phyloP scores from a whole-genome alignment of 441 rosid species.

The Populus hybrid region DNA sequence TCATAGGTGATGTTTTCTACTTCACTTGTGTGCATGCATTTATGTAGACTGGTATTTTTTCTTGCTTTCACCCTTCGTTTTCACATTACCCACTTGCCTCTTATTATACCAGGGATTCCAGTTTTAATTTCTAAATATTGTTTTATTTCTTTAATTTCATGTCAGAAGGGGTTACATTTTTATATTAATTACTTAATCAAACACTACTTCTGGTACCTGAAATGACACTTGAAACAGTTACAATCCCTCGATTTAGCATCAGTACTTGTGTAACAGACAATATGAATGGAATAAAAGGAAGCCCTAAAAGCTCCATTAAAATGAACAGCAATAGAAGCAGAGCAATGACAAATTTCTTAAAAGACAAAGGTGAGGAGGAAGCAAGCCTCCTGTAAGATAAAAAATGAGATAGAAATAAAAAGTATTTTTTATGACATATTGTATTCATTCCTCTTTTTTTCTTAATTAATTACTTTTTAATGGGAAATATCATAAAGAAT shows the following conservation, averaged over 20 bases:
- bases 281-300: neutral
- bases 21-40: neutral
- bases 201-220: neutral
- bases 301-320: neutral
- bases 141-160: neutral
- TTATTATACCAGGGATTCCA: neutral
- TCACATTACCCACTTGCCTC: neutral
- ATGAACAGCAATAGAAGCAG: neutral
- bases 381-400: neutral
- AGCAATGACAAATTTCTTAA: neutral
- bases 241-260: neutral
- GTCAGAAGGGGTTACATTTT: neutral
- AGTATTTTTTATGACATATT: neutral
- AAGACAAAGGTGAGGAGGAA: neutral
- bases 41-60: neutral
- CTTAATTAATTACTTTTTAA: no score
- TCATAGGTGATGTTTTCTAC: slow-evolving; percentile 57
- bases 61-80: neutral
- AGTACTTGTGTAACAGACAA: neutral
- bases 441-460: neutral
- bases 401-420: neutral
- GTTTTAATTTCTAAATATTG: neutral
- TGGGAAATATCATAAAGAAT: no score
- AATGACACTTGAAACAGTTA: neutral
- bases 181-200: neutral